These are phyloP conservation scores for Clonostachys rhizophaga DNA, from an alignment of 2,329 filamentous ascomycete species.

Conservation along the genomic window DNA sequence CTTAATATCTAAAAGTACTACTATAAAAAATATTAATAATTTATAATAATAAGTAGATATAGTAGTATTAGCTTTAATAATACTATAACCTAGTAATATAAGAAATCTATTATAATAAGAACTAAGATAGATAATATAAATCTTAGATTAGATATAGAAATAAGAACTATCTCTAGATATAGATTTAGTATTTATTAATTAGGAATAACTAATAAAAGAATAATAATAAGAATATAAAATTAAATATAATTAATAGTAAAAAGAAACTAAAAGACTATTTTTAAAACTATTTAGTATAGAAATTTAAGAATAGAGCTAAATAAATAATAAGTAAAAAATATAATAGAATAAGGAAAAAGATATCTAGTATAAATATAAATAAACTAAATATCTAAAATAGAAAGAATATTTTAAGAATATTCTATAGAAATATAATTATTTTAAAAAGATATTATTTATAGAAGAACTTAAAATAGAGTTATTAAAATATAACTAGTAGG, in stretches of 20 bases:
- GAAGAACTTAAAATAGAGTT: no score
- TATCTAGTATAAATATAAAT: neutral
- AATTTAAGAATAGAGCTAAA: neutral
- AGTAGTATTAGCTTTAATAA: neutral
- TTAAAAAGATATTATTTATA: conserved; percentile 1
- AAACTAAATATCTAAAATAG: neutral
- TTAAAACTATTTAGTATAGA: neutral
- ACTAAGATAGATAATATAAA: neutral
- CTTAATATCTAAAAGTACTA: neutral
- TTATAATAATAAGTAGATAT: neutral
- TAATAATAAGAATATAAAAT: neutral
- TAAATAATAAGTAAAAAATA: neutral
- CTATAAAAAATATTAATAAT: neutral
- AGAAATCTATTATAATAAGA: neutral
- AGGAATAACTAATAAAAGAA: neutral
- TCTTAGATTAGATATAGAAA: neutral
- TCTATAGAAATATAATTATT: conserved; percentile 4
- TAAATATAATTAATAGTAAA: neutral
- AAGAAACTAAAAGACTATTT: neutral
- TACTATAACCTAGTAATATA: neutral
- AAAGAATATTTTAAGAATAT: neutral
- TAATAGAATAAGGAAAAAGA: neutral
- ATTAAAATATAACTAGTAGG: no score
- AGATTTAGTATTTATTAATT: neutral
- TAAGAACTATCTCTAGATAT: neutral